A percentile compares a stretch with the other conserved stretches of the same genome.
Evolutionary conservation across 1,139 yeast species (phyloP).

Genomic region (Kodamaea sp.): DNA sequence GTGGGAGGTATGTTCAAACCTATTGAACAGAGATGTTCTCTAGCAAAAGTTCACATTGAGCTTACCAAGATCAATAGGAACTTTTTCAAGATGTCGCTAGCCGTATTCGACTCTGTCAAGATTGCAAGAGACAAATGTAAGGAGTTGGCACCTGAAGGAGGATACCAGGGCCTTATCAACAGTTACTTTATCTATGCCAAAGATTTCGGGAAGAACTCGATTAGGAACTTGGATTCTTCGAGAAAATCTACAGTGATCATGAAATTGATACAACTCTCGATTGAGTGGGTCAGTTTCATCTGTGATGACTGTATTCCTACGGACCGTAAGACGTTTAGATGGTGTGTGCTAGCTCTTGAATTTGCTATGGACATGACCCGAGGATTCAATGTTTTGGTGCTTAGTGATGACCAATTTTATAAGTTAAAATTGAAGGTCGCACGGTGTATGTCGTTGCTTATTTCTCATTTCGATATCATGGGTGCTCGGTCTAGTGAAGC

Average conservation of each 20-base stretch:
- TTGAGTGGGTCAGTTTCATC: slow-evolving; percentile 90
- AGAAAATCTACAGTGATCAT: slow-evolving; percentile 71
- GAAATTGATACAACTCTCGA: slow-evolving; percentile 71
- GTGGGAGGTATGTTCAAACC: slow-evolving; percentile 40
- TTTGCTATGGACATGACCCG: slow-evolving; percentile 95
- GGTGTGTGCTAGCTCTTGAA: slow-evolving; percentile 95
- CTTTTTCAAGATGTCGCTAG: slow-evolving; percentile 68
- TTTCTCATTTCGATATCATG: slow-evolving; percentile 97
- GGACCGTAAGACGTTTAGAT: slow-evolving; percentile 85
- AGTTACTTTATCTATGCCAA: slow-evolving; percentile 77
- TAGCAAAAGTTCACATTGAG: slow-evolving; percentile 75
- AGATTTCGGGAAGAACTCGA: slow-evolving; percentile 78
- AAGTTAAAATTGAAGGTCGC: slow-evolving; percentile 81
- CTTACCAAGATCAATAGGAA: slow-evolving; percentile 65
- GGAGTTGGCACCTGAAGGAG: slow-evolving; percentile 46
- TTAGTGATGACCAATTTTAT: slow-evolving; percentile 76
- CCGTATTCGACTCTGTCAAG: slow-evolving; percentile 65
- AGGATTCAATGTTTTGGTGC: slow-evolving; percentile 83
- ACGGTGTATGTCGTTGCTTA: slow-evolving; percentile 88
- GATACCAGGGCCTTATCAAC: slow-evolving; percentile 71
- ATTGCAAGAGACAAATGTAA: slow-evolving; percentile 50
- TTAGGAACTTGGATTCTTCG: slow-evolving; percentile 62
- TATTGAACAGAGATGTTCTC: slow-evolving; percentile 67
- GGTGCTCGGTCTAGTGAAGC: slow-evolving; percentile 94
- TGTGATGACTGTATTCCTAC: slow-evolving; percentile 95